phyloP scores from a whole-genome alignment of 2,329 filamentous ascomycete genomes.

The Chrysoporthe cubensis region DNA sequence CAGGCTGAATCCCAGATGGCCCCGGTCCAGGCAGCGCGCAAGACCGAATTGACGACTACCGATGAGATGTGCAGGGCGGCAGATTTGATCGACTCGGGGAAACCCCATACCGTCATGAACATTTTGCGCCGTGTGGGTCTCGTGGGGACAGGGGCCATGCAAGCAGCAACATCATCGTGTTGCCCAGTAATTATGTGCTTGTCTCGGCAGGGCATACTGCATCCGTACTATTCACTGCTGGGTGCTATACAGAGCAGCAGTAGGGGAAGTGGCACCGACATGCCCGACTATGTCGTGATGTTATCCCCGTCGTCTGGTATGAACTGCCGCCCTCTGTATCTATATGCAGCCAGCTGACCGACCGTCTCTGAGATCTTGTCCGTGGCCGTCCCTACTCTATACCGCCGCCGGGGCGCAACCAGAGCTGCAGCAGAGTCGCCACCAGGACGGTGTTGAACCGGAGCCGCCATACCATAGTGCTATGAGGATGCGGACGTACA shows the following conservation, averaged over 20 bases:
- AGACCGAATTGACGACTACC: neutral
- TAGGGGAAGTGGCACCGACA: no score
- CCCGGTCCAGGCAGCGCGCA: neutral
- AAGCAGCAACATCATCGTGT: no score
- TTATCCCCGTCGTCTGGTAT: no score
- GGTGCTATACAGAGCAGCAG: no score
- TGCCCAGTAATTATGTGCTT: no score
- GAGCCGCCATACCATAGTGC: no score
- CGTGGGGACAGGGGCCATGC: neutral
- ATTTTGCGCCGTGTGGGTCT: neutral
- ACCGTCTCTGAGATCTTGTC: neutral
- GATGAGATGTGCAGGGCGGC: neutral
- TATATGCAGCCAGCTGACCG: no score
- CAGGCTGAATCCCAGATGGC: neutral
- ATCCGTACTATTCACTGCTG: no score
- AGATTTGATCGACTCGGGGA: neutral
- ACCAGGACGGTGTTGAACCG: neutral
- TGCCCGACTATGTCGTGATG: no score
- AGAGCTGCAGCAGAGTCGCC: neutral
- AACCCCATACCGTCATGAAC: constrained; percentile 3
- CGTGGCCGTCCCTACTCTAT: neutral
- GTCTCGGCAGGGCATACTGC: no score
- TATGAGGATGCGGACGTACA: neutral
- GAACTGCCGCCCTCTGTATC: no score
- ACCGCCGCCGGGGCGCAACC: neutral